A percentile compares a stretch with the other conserved stretches of the same genome.
phyloP scores from a whole-genome alignment of 1,284 basidiomycete species.

The Entoloma clypeatum region DNA sequence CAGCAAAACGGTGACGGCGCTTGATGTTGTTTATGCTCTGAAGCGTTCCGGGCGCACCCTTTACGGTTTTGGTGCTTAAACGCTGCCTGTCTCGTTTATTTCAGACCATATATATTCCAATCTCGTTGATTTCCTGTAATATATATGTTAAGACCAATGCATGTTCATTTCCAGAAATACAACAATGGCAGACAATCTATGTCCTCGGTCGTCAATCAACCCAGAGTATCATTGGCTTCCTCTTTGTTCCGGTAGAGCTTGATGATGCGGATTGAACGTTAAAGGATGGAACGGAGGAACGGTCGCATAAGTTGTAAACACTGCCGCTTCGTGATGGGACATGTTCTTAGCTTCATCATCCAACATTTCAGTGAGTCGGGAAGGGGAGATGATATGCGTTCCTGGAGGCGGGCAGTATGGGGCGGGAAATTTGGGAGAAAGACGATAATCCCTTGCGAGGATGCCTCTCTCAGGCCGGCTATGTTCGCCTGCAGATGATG shows the following conservation, averaged over 20 bases:
- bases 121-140: no score
- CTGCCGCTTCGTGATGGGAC: neutral
- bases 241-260: neutral
- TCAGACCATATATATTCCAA: no score
- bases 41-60: conserved; percentile 89
- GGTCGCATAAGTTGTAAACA: conserved; percentile 2
- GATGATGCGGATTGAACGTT: conserved; percentile 29
- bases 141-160: neutral
- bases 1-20: conserved; percentile 65
- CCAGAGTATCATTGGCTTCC: neutral
- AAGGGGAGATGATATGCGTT: conserved; percentile 27
- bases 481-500: conserved; percentile 37
- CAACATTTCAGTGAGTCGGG: conserved; percentile 18
- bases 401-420: conserved; percentile 7
- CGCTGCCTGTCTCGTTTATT: neutral
- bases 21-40: conserved; percentile 89
- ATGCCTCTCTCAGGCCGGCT: conserved; percentile 7
- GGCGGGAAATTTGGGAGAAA: conserved; percentile 2
- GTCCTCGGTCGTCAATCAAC: neutral
- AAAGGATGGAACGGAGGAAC: conserved; percentile 21
- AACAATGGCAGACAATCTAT: neutral
- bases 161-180: no score
- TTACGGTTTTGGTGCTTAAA: conserved; percentile 75
- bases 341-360: conserved; percentile 2
- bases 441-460: neutral